Base-by-base conservation (phyloP, 192 early-diverging fungal species). In the Geranomyces variabilis region DNA sequence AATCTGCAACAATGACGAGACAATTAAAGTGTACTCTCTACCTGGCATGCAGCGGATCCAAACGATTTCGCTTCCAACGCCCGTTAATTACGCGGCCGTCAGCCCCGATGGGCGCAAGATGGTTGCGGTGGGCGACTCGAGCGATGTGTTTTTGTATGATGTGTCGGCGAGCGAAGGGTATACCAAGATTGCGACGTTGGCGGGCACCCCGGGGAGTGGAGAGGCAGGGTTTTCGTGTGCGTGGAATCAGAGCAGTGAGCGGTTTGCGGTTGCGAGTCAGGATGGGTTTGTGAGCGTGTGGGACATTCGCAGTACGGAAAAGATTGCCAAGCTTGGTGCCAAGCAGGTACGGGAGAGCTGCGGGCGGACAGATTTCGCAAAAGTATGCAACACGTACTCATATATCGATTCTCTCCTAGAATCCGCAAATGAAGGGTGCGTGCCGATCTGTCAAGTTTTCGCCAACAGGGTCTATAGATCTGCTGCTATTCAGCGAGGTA, bases 231-330 rank as follows among this genome's bases (percentile, higher is more conserved):
- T 97, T 69, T 95, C 93, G 8, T 96, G 95, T 77, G 89, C 95
- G 30, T 98, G 95, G 94, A 97, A 92, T 76, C 93, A 95, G 64
- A 81, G 89, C 17, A 94, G 92, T 0, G 92, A 94, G 67, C 92
- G 90, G 73, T 98, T 98, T 85, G 96, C 96, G 0, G 95, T 98
- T 0, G 95, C 94, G 13, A 94, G 90, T 79, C 94, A 96, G 76
- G 93, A 97, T 77, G 96, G 96, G 10, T 93, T 79, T 67, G 93
- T 95, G 9, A 90, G 87, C 51, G 93, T 98, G 0, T 98, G 93
- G 93, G 96, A 98, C 75, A 86, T 96, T 44, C 85, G 93, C 22
- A 83, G 83, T 51, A 90, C 83, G 31, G 83, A 91, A 24, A 92
- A 93, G 66, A 75, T 96, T 24, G 90, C 87, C 71, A 87, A 92